Base-by-base conservation (phyloP, 495 filamentous ascomycete genomes). In the Xylaria castorea region DNA sequence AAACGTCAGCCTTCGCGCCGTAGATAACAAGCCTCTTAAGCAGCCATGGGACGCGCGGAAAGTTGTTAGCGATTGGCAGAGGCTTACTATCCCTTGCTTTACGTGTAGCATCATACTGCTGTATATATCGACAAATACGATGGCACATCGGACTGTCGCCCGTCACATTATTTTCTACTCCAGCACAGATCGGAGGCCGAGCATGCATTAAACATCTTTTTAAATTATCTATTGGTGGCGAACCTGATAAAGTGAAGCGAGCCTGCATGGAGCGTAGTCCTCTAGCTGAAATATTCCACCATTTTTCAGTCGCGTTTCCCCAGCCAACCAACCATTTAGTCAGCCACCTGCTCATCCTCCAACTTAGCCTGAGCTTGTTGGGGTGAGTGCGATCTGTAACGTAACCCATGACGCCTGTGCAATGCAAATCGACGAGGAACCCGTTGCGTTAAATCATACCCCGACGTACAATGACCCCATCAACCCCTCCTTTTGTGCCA, bases 391-490 rank as follows among this genome's bases (percentile, higher is more conserved):
- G 61, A 58, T 67, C 63, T 63, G 61, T 72, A 72, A 72, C 70
- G 70, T 72, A 67, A 72, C 73, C 75, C 77, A 58, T 77, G 75
- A 78, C 77, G 77, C 77, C 77, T 75, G 73, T 78, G 75, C 77
- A 76, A 79, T 77, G 75, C 75, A 76, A 75, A 75, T 72, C 62
- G 66, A 75, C 66, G 74, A 72, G 62, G 58, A 72, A 75, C 71
- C 70, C 63, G 34, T 70, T 69, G 61, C 25, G 53, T 57, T 57
- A 55, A 72, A 66, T 70, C 66, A 66, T 73, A 20, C 42, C 61
- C 63, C 55, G 58, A 64, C 71, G 32, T 73, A 68, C 71, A 69
- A 67, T 69, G 71, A 48, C 64, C 46, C 62, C 22, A 68, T 53
- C 40, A 25, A 3, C 38, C 61, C 57, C 48, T 42, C 50, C 55